phyloP scores from a whole-genome alignment of 148 eudicot species.

The Silene conica region DNA sequence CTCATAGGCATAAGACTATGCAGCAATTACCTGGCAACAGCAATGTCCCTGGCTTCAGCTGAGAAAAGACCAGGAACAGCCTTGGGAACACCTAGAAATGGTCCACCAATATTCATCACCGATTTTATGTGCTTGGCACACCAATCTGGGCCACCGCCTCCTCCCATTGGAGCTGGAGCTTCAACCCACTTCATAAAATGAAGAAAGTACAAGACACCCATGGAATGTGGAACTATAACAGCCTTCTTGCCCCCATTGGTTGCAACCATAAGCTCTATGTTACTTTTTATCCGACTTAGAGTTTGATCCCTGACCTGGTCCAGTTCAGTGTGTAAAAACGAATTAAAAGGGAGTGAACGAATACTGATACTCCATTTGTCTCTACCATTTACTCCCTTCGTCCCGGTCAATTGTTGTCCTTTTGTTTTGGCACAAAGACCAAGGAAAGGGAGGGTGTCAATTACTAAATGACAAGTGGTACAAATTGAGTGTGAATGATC shows the following conservation, averaged over 20 bases:
- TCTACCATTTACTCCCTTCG: too few relatives aligned
- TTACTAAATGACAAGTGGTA: too few relatives aligned
- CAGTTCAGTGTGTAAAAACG: slow-evolving; percentile 19
- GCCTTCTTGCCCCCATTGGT: slow-evolving; percentile 91
- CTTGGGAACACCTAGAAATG: slow-evolving; percentile 93
- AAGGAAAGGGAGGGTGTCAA: too few relatives aligned
- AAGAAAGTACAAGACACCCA: slow-evolving; percentile 90
- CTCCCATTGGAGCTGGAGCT: slow-evolving; percentile 98
- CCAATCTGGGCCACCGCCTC: slow-evolving; percentile 95
- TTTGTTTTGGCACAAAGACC: too few relatives aligned
- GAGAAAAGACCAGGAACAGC: slow-evolving; percentile 88
- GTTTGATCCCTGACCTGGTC: slow-evolving; percentile 86
- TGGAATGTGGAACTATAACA: slow-evolving; percentile 89
- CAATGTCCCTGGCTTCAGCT: slow-evolving; percentile 93
- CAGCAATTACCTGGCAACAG: slow-evolving; percentile 68
- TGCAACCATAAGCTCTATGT: slow-evolving; percentile 88
- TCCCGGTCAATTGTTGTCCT: too few relatives aligned
- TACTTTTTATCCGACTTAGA: slow-evolving; percentile 79
- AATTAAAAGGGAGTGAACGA: not conserved
- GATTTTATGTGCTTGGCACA: slow-evolving; percentile 86
- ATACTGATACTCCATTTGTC: too few relatives aligned
- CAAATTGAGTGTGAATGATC: too few relatives aligned
- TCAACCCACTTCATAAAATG: slow-evolving; percentile 99
- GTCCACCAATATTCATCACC: slow-evolving; percentile 94
- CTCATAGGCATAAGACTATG: not conserved